Evolutionary conservation across 306 rosid genomes (phyloP).

Genomic region (Inga leiocalycina): DNA sequence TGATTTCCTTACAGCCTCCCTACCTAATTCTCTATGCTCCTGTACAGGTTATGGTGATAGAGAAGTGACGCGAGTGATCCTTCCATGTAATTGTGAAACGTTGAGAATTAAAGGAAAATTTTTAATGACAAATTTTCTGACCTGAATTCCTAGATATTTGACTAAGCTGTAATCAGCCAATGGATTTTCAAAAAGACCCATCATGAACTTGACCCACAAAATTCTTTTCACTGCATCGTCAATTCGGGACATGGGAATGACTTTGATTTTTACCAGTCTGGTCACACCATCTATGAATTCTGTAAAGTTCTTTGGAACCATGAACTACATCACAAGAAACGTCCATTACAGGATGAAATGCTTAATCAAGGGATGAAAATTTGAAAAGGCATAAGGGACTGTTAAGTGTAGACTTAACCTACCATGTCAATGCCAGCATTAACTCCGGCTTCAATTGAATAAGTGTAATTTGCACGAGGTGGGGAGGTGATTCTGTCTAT

Average conservation of each 20-base stretch:
- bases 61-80: neutral
- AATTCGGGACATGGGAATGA: slow-evolving; percentile 38
- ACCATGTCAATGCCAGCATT: slow-evolving; percentile 57
- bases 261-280: slow-evolving; percentile 33
- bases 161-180: slow-evolving; percentile 39
- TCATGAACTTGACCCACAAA: slow-evolving; percentile 39
- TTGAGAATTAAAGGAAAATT: neutral
- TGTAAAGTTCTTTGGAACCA: slow-evolving; percentile 40
- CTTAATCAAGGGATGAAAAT: neutral
- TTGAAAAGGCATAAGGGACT: neutral
- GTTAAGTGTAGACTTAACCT: neutral
- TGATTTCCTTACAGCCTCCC: slow-evolving; percentile 46
- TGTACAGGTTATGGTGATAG: slow-evolving; percentile 4
- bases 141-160: slow-evolving; percentile 39
- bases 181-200: slow-evolving; percentile 48
- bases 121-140: neutral
- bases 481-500: slow-evolving; percentile 49
- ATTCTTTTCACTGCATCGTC: slow-evolving; percentile 45
- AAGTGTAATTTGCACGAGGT: slow-evolving; percentile 46
- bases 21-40: slow-evolving; percentile 48
- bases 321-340: slow-evolving; percentile 30
- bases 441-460: slow-evolving; percentile 41
- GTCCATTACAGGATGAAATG: neutral
- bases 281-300: slow-evolving; percentile 36
- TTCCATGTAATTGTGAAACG: neutral